Evolutionary conservation across 306 rosid genomes (phyloP), one percentile per base, ranked within the genome.

Genomic region (Citrullus mucosospermus): DNA sequence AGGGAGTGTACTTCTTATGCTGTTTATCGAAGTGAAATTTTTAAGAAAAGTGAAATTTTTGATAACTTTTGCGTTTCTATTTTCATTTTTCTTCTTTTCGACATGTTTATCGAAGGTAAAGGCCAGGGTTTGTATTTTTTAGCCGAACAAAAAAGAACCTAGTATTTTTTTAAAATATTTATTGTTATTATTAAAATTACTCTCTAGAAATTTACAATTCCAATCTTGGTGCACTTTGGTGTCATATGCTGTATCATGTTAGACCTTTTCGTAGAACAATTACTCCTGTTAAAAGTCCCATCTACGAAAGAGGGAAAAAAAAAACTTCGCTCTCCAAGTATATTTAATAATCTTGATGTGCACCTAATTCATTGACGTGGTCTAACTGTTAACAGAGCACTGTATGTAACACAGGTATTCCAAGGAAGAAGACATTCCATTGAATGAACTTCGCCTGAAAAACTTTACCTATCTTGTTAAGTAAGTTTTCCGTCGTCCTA

Each of bases 391-490:
- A 59, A 78, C 22, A 63, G 60, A 78, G 9, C 13, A 51, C 9
- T 51, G 32, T 70, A 61, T 79, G 46, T 43, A 65, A 41, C 75
- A 81, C 87, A 94, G 98, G 88, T 94, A 94, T 81, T 94, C 98
- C 74, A 94, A 94, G 88, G 97, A 92, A 87, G 98, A 94, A 87
- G 81, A 67, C 22, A 88, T 90, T 78, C 91, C 87, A 50, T 32
- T 81, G 56, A 78, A 84, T 58, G 93, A 90, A 62, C 58, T 87
- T 73, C 59, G 43, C 81, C 88, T 41, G 18, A 94, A 89, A 85
- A 89, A 94, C 80, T 94, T 92, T 81, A 87, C 92, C 69, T 92
- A 85, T 83, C 92, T 94, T 71, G 78, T 92, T 71, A 92, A 85
- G 98, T 94, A 85, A 88, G 96, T 88, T 76, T 61, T 81, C 41